Evolutionary conservation across 257 asterid species (phyloP).

Genomic region (Ballota nigra): DNA sequence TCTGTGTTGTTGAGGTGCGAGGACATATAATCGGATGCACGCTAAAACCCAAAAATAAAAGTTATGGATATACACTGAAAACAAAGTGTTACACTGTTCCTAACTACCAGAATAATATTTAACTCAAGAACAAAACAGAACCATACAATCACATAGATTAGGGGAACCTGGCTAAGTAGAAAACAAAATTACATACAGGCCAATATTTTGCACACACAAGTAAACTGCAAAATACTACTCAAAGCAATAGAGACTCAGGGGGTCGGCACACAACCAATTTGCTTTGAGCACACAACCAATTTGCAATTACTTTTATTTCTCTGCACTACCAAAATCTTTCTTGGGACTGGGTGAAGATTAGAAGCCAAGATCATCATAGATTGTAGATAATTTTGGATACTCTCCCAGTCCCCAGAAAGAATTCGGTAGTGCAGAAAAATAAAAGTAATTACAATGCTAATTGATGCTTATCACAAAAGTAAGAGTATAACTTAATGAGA

Average conservation of each 20-base stretch:
- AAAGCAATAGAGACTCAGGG: neutral
- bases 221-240: neutral
- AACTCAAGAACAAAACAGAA: neutral
- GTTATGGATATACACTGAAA: neutral
- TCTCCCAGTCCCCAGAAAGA: neutral
- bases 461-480: neutral
- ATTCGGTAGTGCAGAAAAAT: neutral
- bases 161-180: conserved; percentile 15
- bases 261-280: neutral
- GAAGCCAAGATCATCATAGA: neutral
- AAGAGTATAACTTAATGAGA: too few species aligned
- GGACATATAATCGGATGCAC: conserved; percentile 83
- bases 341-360: neutral
- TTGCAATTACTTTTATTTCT: too few species aligned
- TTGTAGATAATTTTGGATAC: neutral
- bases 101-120: neutral
- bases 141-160: conserved; percentile 2
- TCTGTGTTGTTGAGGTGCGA: conserved; percentile 65
- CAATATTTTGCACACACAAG: neutral
- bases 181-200: neutral
- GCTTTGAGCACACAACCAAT: neutral
- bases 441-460: neutral
- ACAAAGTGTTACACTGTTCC: neutral
- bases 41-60: conserved; percentile 45
- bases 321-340: too few species aligned